Evolutionary conservation across 1,284 basidiomycete species (phyloP).

Genomic region (Moesziomyces sp.): DNA sequence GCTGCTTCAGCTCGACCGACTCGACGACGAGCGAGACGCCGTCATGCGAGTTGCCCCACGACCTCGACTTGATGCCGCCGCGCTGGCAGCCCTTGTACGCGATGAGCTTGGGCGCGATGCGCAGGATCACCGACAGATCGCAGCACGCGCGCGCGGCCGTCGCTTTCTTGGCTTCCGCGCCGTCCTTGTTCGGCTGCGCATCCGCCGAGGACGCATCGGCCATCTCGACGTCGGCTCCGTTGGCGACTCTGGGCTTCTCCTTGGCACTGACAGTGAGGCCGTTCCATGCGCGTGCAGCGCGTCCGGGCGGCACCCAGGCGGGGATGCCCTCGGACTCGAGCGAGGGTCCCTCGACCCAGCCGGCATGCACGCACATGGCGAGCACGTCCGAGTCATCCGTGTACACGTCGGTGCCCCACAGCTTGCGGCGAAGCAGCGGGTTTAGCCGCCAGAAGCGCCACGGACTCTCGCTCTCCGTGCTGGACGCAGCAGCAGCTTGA

Average conservation of each 20-base stretch:
- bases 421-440: conserved; percentile 62
- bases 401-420: conserved; percentile 74
- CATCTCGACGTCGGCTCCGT: conserved; percentile 10
- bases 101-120: conserved; percentile 71
- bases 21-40: conserved; percentile 72
- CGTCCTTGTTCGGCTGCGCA: neutral
- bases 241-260: neutral
- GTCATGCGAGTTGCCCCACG: conserved; percentile 74
- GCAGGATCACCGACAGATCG: conserved; percentile 70
- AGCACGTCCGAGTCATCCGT: conserved; percentile 74
- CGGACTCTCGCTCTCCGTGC: conserved; percentile 6
- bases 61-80: conserved; percentile 70
- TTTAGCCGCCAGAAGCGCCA: conserved; percentile 61
- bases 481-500: neutral
- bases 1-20: conserved; percentile 68
- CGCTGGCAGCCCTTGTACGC: conserved; percentile 71
- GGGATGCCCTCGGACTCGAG: conserved; percentile 52
- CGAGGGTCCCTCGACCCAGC: conserved; percentile 70
- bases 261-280: conserved; percentile 12
- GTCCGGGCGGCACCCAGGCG: conserved; percentile 55
- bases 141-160: conserved; percentile 1
- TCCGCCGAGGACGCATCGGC: conserved; percentile 4
- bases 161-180: neutral
- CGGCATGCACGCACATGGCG: conserved; percentile 71
- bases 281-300: conserved; percentile 58